Base-by-base conservation (phyloP, 345 rosid genomes). In the Erysimum cheiranthoides region DNA sequence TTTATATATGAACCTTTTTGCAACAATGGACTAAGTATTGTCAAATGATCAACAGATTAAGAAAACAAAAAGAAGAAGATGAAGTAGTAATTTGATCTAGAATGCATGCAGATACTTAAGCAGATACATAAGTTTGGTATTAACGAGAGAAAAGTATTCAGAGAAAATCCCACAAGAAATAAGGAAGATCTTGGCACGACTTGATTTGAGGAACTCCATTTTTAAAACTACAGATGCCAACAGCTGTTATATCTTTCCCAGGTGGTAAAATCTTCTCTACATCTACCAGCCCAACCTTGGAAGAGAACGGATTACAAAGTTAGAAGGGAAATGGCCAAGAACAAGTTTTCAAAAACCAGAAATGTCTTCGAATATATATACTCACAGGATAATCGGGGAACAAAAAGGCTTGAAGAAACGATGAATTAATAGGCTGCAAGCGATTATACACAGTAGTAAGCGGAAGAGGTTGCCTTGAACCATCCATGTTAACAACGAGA, bases 221-320 rank as follows among this genome's bases (percentile, higher is more conserved):
- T 6, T 36, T 66, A 17, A 77, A 82, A 75, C 73, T 56, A 68
- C 84, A 88, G 46, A 85, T 70, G 17, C 99, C 99, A 81, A 89
- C 86, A 46, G 87, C 96, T 70, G 78, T 87, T 30, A 90, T 72
- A 17, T 84, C 84, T 81, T 86, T 89, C 62, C 94, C 93, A 58
- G 90, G 54, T 25, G 96, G 94, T 78, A 95, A 92, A 70, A 95
- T 87, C 85, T 89, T 92, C 87, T 95, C 99, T 74, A 90, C 96
- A 75, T 90, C 89, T 58, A 95, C 93, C 73, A 95, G 75, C 43
- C 94, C 98, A 77, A 92, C 94, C 99, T 95, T 72, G 17, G 3
- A 47, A 58, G 34, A 40, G 12, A 72, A 54, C 0, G 11, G 8
- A 57, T 39, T 39, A 65, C 47, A 65, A 43, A 31, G 49, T 65